Base-by-base conservation (phyloP, 1,284 basidiomycete genomes). In the Hypsizygus ulmarius region DNA sequence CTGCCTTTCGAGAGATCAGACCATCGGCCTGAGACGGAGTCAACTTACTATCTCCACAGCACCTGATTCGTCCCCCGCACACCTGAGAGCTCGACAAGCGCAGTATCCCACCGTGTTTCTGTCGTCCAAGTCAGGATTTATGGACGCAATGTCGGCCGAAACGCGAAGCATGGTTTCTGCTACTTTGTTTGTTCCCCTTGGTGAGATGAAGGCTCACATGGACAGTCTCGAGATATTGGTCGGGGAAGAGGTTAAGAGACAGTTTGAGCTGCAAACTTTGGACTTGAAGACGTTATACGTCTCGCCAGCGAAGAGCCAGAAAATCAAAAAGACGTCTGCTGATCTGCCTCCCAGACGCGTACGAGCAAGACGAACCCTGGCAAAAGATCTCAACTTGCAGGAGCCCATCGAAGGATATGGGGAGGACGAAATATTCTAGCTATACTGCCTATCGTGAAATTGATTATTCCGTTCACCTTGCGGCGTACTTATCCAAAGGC, bases 1-100 rank as follows among this genome's bases (percentile, higher is more conserved):
- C 21, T 68, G 68, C 33, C 59, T 76, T 39, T 62, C 59, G 16
- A 62, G 66, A 49, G 54, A 55, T 33, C 70, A 74, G 47, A 59
- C 70, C 27, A 65, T 70, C 45, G 50, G 51, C 49, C 47, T 65
- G 50, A 48, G 49, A 37, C 61, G 63, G 56, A 59, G 52, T 39
- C 52, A 51, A 40, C 53, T 61, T 43, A 51, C 58, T 47, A 55
- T 55, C 28, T 42, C 53, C 33, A 51, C 56, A 33, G 36, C 46
- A 36, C 44, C 47, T 47, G 59, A 59, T 29, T 27, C 48, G 25
- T 60, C 63, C 2, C 50, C 56, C 7, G 65, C 66, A 35, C 57
- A 54, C 21, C 48, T 64, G 43, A 59, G 59, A 21, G 71, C 69
- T 9, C 47, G 59, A 35, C 67, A 67, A 49, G 68, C 69, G 33